phyloP scores from a whole-genome alignment of 495 filamentous ascomycete species.

The Hyaloscypha hepaticicola region DNA sequence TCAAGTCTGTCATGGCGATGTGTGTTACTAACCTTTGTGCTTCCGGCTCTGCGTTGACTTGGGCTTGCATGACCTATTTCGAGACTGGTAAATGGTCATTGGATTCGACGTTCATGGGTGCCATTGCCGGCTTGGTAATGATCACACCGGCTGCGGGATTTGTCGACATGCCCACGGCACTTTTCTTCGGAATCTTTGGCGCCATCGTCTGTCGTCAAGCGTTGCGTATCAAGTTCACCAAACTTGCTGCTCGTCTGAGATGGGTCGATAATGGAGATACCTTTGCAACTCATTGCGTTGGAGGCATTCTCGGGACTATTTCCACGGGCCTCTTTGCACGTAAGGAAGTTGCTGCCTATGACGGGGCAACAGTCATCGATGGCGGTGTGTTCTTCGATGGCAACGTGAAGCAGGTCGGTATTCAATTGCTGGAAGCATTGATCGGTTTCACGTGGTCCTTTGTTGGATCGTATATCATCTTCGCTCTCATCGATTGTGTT shows the following conservation, averaged over 20 bases:
- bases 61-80: conserved; percentile 46
- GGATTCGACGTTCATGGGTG: conserved; percentile 50
- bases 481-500: conserved; percentile 82
- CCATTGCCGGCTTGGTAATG: conserved; percentile 49
- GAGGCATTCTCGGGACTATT: conserved; percentile 84
- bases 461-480: conserved; percentile 75
- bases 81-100: conserved; percentile 48
- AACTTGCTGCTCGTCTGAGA: conserved; percentile 56
- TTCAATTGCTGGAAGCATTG: conserved; percentile 83
- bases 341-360: conserved; percentile 46
- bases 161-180: conserved; percentile 40
- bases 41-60: conserved; percentile 45
- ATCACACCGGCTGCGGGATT: conserved; percentile 48
- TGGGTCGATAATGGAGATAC: conserved; percentile 90
- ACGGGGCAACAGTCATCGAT: conserved; percentile 63
- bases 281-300: conserved; percentile 87
- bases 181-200: conserved; percentile 46
- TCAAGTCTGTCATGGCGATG: conserved; percentile 40
- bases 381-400: conserved; percentile 90
- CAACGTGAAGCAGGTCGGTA: conserved; percentile 80
- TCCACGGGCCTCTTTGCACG: conserved; percentile 90
- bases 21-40: conserved; percentile 52
- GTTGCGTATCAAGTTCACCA: conserved; percentile 48
- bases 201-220: conserved; percentile 47
- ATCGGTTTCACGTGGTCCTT: conserved; percentile 85